Percentiles rank a stretch among this genome's conserved stretches.
Conservation (phyloP, 768 basidiomycete species). For the Mycena polygramma region DNA sequence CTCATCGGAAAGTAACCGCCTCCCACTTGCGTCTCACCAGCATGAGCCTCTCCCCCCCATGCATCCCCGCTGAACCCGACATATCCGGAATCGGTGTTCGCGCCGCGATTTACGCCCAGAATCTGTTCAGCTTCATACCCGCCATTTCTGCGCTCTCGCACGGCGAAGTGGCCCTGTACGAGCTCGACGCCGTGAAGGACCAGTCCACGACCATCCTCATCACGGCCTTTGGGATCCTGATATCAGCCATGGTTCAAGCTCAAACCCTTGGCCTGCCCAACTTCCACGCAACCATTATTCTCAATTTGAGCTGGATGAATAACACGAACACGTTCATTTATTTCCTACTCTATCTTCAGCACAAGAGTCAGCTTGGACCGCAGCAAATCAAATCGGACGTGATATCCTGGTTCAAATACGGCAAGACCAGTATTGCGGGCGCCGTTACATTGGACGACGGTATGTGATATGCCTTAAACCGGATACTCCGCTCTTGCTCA, state of each 20-base stretch:
- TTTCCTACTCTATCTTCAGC: slow-evolving; percentile 34
- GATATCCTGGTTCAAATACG: not conserved
- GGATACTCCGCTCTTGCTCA: not conserved
- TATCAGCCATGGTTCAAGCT: slow-evolving; percentile 43
- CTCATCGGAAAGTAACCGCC: too few species aligned
- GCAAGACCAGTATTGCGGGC: not conserved
- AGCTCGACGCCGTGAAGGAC: slow-evolving; percentile 30
- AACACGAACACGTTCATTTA: slow-evolving; percentile 38
- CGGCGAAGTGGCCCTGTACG: slow-evolving; percentile 34
- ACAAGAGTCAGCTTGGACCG: slow-evolving; percentile 18
- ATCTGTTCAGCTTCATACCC: slow-evolving; percentile 40
- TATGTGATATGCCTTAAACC: not conserved
- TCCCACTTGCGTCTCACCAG: not conserved
- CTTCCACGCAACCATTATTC: slow-evolving; percentile 42
- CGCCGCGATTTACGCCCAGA: slow-evolving; percentile 43
- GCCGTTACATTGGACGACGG: not conserved
- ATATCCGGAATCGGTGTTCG: slow-evolving; percentile 46
- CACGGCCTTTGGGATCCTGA: slow-evolving; percentile 43
- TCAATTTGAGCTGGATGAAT: slow-evolving; percentile 45
- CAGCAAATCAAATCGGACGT: not conserved
- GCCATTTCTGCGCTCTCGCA: slow-evolving; percentile 38
- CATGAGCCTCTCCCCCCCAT: not conserved
- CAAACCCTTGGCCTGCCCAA: slow-evolving; percentile 32
- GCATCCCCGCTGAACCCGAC: slow-evolving; percentile 28
- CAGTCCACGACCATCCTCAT: slow-evolving; percentile 39